Percentiles rank a stretch among this genome's conserved stretches.
Evolutionary conservation across 345 rosid genomes (phyloP).

Genomic region (Anastatica hierochuntica): DNA sequence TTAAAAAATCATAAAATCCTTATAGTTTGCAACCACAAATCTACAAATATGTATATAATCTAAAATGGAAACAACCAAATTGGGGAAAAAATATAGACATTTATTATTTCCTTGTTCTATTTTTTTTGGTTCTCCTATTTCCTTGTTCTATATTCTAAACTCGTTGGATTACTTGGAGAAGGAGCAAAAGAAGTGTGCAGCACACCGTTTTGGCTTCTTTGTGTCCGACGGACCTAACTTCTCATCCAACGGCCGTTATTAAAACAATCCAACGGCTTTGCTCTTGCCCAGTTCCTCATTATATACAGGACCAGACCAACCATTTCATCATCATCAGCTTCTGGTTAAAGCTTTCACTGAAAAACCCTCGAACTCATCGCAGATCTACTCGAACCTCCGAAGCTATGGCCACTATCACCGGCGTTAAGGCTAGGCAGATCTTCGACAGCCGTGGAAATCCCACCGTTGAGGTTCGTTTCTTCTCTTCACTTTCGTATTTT

Average conservation of each 20-base stretch:
- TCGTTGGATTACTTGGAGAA: too few species aligned
- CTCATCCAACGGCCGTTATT: conserved; percentile 7
- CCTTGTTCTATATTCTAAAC: too few species aligned
- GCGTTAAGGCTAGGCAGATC: conserved; percentile 81
- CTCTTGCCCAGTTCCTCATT: background rate
- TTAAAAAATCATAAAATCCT: too few species aligned
- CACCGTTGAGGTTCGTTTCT: conserved; percentile 68
- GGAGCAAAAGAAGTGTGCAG: background rate
- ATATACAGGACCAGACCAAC: conserved; percentile 19
- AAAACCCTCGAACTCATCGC: conserved; percentile 25
- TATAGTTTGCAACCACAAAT: too few species aligned
- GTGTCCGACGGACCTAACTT: background rate
- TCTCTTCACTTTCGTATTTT: background rate
- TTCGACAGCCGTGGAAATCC: conserved; percentile 99
- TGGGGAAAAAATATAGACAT: too few species aligned
- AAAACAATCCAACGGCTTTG: conserved; percentile 22
- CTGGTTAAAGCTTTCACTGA: background rate
- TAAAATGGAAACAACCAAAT: too few species aligned
- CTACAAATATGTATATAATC: too few species aligned
- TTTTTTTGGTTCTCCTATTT: too few species aligned
- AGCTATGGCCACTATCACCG: conserved; percentile 50
- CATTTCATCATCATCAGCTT: too few species aligned
- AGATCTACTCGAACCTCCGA: conserved; percentile 4
- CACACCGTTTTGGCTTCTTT: conserved; percentile 25
- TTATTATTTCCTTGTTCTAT: too few species aligned